phyloP scores from a whole-genome alignment of 192 early-diverging fungal species.

The Backusella morwellensis region DNA sequence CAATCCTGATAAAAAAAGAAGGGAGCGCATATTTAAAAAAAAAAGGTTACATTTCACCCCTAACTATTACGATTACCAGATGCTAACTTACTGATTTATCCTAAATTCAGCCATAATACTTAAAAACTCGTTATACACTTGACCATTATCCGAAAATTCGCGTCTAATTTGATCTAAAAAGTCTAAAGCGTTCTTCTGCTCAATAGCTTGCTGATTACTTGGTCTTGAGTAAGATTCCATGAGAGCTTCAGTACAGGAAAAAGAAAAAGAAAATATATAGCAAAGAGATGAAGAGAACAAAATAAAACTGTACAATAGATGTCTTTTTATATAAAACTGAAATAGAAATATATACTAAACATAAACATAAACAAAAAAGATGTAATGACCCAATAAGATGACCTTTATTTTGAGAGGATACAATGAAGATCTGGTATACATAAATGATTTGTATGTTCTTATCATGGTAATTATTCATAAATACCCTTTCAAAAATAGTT shows the following conservation, averaged over 20 bases:
- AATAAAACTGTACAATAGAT: neutral
- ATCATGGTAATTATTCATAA: neutral
- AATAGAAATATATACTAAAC: neutral
- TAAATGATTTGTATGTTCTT: neutral
- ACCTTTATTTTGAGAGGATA: neutral
- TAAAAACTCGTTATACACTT: slow-evolving; percentile 4
- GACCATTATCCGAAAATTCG: neutral
- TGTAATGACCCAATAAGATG: neutral
- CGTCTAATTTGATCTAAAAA: neutral
- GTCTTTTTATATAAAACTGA: slow-evolving; percentile 1
- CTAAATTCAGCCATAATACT: neutral
- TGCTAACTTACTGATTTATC: neutral
- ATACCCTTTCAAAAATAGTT: neutral
- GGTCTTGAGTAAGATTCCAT: neutral
- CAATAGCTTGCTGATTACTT: neutral
- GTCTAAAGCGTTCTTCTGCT: neutral
- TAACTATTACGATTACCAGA: neutral
- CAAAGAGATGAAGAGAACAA: neutral
- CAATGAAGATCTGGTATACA: neutral
- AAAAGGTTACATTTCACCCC: neutral
- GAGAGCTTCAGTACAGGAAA: neutral
- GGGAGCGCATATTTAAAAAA: neutral
- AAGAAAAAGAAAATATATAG: neutral
- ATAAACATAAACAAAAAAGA: neutral
- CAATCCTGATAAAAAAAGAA: neutral